Evolutionary conservation across 1,284 basidiomycete genomes (phyloP).

Genomic region (Blastosporella zonata): DNA sequence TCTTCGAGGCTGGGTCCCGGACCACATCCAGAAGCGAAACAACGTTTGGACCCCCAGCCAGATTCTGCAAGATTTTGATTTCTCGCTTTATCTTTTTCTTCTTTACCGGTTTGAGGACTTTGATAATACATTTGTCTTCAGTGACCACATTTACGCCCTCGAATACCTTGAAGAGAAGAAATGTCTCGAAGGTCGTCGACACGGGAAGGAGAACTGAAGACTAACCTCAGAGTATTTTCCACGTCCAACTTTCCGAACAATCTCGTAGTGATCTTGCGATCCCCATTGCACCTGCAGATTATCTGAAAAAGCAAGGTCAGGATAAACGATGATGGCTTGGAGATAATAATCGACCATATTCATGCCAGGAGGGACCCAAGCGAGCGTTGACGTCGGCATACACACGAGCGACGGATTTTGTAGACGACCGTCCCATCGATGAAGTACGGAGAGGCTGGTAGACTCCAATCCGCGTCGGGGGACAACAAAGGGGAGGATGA

Average conservation of each 20-base stretch:
- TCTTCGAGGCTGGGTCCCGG: constrained; percentile 91
- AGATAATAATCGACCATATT: constrained; percentile 59
- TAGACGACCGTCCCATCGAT: constrained; percentile 61
- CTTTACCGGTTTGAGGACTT: constrained; percentile 98
- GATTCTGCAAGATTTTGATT: constrained; percentile 97
- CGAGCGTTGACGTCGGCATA: constrained; percentile 74
- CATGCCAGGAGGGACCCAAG: constrained; percentile 75
- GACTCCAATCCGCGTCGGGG: constrained; percentile 10
- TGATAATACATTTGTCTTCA: constrained; percentile 97
- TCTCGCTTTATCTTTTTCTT: constrained; percentile 99
- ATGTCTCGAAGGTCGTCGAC: constrained; percentile 15
- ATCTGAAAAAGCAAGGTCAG: constrained; percentile 45
- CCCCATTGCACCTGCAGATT: constrained; percentile 95
- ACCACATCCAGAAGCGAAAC: constrained; percentile 93
- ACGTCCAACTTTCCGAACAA: constrained; percentile 93
- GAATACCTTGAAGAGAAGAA: constrained; percentile 69
- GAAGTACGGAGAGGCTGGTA: constrained; percentile 12
- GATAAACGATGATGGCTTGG: constrained; percentile 15
- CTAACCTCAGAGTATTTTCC: constrained; percentile 95
- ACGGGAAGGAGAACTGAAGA: constrained; percentile 4
- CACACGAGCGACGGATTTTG: constrained; percentile 71
- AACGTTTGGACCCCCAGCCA: constrained; percentile 93
- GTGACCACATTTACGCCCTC: constrained; percentile 94
- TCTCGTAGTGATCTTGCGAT: constrained; percentile 97
- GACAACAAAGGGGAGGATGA: constrained; percentile 6